Conservation (phyloP, 192 early-diverging fungal species). For the Funneliformis geosporum region DNA sequence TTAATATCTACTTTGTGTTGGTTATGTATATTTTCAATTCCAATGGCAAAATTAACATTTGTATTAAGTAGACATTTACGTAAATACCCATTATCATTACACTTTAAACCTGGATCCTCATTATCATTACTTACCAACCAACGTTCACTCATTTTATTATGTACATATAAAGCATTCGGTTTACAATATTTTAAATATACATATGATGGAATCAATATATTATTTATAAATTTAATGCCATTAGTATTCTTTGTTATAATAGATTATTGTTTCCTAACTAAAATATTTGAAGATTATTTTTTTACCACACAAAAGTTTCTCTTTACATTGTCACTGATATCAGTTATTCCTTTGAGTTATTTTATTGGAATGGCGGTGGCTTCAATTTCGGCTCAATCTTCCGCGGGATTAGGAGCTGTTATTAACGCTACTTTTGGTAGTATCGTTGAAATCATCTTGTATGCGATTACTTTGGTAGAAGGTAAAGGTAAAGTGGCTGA, state of each 20-base stretch:
- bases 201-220: conserved; percentile 93
- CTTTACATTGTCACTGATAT: conserved; percentile 68
- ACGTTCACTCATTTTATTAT: conserved; percentile 71
- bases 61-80: conserved; percentile 79
- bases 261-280: conserved; percentile 73
- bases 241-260: conserved; percentile 82
- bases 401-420: conserved; percentile 89
- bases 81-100: conserved; percentile 73
- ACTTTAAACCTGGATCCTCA: conserved; percentile 64
- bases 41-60: conserved; percentile 92
- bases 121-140: conserved; percentile 13
- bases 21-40: conserved; percentile 84
- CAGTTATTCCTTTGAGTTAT: conserved; percentile 90
- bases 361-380: conserved; percentile 97
- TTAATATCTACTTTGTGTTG: conserved; percentile 78
- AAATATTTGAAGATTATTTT: conserved; percentile 46
- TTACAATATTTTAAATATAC: conserved; percentile 96
- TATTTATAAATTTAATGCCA: conserved; percentile 90
- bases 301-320: conserved; percentile 50
- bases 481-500: conserved; percentile 87
- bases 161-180: conserved; percentile 86
- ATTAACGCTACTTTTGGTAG: conserved; percentile 98
- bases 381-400: conserved; percentile 95
- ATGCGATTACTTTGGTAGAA: conserved; percentile 82
- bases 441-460: conserved; percentile 95